A percentile compares a stretch with the other conserved stretches of the same genome.
Evolutionary conservation across 129 eudicot genomes (phyloP).

Genomic region (sunflower (Helianthus annuus)): HanXRQr2.0-SUNRISE NC_035437.2:10813814-10814313

Average conservation of each 20-base stretch:
- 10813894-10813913: constrained; percentile 22
- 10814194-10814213: constrained; percentile 67
- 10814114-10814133: not conserved
- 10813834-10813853: constrained; percentile 13
- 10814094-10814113: constrained; percentile 18
- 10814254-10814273: constrained; percentile 86
- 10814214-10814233: constrained; percentile 35
- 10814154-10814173: constrained; percentile 27
- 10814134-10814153: constrained; percentile 32
- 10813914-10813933: constrained; percentile 34
- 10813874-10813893: constrained; percentile 12
- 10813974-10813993: constrained; percentile 72
- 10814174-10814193: not conserved
- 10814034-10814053: constrained; percentile 37
- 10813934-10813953: constrained; percentile 33
- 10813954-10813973: constrained; percentile 49
- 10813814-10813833: not conserved
- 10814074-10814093: constrained; percentile 29
- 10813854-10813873: constrained; percentile 7
- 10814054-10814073: constrained; percentile 33
- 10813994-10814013: constrained; percentile 21
- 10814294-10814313: constrained; percentile 66
- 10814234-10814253: constrained; percentile 60
- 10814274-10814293: constrained; percentile 48
- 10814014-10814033: constrained; percentile 31